Evolutionary conservation across 2,329 filamentous ascomycete genomes (phyloP), one percentile per base, ranked within the genome.

Genomic region (Plectosphaerella cucumerina): DNA sequence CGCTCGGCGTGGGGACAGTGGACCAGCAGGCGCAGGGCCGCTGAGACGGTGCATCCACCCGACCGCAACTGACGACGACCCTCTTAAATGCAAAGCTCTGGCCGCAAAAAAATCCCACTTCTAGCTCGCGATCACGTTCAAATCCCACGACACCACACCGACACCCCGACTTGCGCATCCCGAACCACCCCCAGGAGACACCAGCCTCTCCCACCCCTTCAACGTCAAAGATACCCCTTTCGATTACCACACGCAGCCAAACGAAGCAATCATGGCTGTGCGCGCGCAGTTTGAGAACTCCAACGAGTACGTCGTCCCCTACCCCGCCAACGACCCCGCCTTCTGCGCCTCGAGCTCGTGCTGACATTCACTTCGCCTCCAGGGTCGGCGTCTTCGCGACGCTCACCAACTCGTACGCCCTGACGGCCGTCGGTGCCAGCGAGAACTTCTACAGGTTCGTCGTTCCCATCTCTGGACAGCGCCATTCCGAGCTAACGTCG

Each of bases 371-470:
- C 46, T 41, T 47, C n/a, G 48, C 17, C 39, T 43, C 31, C 65
- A 97, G 92, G 76, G 89, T 99, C 68, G 94, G 94, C 70, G 94
- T 97, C 67, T 99, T 99, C 73, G 76, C 92, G 55, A 96, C 90
- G 56, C 87, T 99, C 68, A 99, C 94, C 61, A 99, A 99, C 75
- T 93, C 90, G 54, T 99, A 96, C 73, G 91, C 92, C 62, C 81
- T 99, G 63, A 90, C 97, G 62, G 92, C 93, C 58, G 84, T 96
- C 59, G 94, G 94, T 66, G 92, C 90, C 62, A 96, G 90, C 66
- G 92, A 97, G 80, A 97, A 97, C 82, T 99, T 99, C 74, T 97
- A 97, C 85, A 92, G 84, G 84, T 87, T 37, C 33, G 23, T 44
- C 15, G 22, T 20, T 14, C 26, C 9, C 8, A 9, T 31, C 26